A percentile compares a stretch with the other conserved stretches of the same genome.
phyloP scores from a whole-genome alignment of 106 monocot genomes.

The Amphibolis antarctica region DNA sequence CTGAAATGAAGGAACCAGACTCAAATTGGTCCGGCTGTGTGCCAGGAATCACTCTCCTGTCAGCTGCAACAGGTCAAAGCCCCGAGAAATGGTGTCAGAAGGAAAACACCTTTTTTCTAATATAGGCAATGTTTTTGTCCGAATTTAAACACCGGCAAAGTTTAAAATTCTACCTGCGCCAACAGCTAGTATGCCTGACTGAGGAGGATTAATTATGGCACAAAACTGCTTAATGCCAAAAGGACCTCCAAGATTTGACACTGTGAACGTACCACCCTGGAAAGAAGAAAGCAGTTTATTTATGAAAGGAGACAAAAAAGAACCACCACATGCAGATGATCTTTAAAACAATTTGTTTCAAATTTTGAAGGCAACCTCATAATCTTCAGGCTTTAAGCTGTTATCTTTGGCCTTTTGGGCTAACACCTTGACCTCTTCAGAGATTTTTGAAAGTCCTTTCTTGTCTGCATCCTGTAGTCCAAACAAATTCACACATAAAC shows the following conservation, averaged over 20 bases:
- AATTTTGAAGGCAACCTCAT: constrained; percentile 44
- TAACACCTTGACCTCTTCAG: constrained; percentile 75
- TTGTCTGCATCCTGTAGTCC: constrained; percentile 87
- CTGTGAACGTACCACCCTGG: constrained; percentile 96
- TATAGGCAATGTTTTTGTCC: no score
- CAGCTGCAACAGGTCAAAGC: constrained; percentile 46
- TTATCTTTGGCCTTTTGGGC: constrained; percentile 95
- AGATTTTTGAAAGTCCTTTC: constrained; percentile 76
- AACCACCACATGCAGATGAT: background rate
- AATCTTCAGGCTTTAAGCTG: constrained; percentile 80
- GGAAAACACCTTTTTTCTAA: no score
- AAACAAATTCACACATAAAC: background rate
- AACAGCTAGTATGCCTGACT: constrained; percentile 88
- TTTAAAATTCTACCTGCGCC: constrained; percentile 54
- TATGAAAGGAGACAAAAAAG: background rate
- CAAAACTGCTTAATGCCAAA: constrained; percentile 97
- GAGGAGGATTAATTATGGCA: constrained; percentile 96
- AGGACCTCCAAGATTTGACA: constrained; percentile 93
- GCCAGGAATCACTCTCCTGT: constrained; percentile 82
- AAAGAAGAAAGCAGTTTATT: constrained; percentile 5
- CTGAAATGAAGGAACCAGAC: constrained; percentile 83
- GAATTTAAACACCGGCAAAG: no score
- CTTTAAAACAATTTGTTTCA: background rate
- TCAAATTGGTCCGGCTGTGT: constrained; percentile 45
- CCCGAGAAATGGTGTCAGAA: no score